Percentiles rank a stretch among this genome's conserved stretches.
Conservation (phyloP, 306 rosid genomes). For the Cicer chorassanicum region DNA sequence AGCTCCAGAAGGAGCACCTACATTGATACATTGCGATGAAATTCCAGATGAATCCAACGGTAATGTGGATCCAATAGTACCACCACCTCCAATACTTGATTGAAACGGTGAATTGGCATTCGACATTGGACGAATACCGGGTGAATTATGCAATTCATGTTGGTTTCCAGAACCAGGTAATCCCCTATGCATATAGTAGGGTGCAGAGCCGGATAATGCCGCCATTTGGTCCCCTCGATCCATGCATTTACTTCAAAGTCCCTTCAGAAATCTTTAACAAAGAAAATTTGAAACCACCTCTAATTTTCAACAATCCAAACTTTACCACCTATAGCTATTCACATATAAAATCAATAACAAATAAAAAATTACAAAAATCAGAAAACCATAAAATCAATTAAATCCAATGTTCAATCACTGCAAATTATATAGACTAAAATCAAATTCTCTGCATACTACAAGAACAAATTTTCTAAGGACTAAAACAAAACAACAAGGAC, state of each 20-base stretch:
- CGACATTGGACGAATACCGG: conserved; percentile 61
- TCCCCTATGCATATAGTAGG: conserved; percentile 83
- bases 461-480: too few species aligned
- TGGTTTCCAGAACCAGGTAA: conserved; percentile 70
- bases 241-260: conserved; percentile 74
- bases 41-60: conserved; percentile 72
- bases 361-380: conserved; percentile 32
- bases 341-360: conserved; percentile 43
- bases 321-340: conserved; percentile 48
- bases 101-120: conserved; percentile 74
- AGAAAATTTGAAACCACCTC: conserved; percentile 24
- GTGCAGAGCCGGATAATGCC: conserved; percentile 71
- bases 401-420: conserved; percentile 29
- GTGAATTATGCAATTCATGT: conserved; percentile 58
- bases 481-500: too few species aligned
- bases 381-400: conserved; percentile 36
- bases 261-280: conserved; percentile 40
- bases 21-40: conserved; percentile 70
- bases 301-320: conserved; percentile 36
- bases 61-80: conserved; percentile 70
- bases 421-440: too few species aligned
- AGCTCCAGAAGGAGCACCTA: conserved; percentile 60
- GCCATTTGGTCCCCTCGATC: conserved; percentile 94
- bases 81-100: conserved; percentile 64
- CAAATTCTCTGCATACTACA: too few species aligned